Conservation (phyloP, 139 green algal genomes). For the Tetratostichococcus sp. region DNA sequence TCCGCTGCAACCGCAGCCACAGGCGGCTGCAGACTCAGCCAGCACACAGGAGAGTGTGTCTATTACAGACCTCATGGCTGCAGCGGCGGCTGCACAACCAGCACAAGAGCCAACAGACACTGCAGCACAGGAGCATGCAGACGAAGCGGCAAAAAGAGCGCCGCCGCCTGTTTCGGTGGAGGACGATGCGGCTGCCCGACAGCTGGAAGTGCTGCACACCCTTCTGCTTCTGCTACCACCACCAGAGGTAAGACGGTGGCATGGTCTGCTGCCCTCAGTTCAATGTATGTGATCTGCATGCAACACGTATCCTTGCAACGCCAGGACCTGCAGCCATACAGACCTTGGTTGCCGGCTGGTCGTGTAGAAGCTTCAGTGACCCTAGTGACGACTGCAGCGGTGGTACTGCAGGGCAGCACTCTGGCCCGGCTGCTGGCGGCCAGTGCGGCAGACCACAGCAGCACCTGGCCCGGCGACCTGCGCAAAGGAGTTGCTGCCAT, state of each 20-base stretch:
- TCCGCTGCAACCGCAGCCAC: background rate
- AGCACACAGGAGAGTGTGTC: background rate
- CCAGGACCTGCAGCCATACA: no score
- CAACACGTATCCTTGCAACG: no score
- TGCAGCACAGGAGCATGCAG: background rate
- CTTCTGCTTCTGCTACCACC: conserved; percentile 54
- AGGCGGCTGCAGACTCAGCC: background rate
- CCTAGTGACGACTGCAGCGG: no score
- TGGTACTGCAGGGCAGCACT: background rate
- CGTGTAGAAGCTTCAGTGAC: no score
- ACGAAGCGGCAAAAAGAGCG: background rate
- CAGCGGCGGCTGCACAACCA: background rate
- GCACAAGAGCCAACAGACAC: background rate
- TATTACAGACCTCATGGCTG: no score
- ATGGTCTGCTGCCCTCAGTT: no score
- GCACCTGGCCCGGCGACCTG: conserved; percentile 32
- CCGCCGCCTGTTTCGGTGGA: background rate
- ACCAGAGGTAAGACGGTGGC: background rate
- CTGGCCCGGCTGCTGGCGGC: background rate
- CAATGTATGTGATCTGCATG: no score
- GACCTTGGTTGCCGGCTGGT: no score
- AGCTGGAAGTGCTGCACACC: conserved; percentile 56
- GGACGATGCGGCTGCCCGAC: conserved; percentile 29
- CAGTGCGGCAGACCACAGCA: background rate
- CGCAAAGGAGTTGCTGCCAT: conserved; percentile 27